Percentiles rank a stretch among this genome's conserved stretches.
phyloP scores from a whole-genome alignment of 108 stramenopile species.

The Parietichytrium sp. region DNA sequence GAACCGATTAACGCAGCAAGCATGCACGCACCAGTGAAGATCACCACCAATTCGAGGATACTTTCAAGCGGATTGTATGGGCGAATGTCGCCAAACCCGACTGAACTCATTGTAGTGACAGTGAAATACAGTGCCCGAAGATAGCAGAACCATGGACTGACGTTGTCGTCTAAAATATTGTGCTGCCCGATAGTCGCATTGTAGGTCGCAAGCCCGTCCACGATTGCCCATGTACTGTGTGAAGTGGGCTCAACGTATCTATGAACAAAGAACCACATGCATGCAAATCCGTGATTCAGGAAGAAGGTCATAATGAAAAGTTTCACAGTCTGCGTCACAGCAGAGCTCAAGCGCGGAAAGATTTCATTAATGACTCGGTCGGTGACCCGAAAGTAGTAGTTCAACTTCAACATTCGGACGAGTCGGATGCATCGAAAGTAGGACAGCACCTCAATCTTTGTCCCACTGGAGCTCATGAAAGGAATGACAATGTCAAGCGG shows the following conservation, averaged over 20 bases:
- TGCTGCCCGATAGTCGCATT: slow-evolving; percentile 48
- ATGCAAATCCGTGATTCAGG: slow-evolving; percentile 63
- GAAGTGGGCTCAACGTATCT: slow-evolving; percentile 54
- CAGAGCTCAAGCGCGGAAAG: slow-evolving; percentile 48
- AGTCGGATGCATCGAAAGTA: slow-evolving; percentile 47
- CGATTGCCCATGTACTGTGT: slow-evolving; percentile 62
- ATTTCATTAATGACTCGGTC: slow-evolving; percentile 46
- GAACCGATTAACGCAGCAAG: slow-evolving; percentile 10
- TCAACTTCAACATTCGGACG: slow-evolving; percentile 49
- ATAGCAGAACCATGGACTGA: slow-evolving; percentile 54
- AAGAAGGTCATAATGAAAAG: slow-evolving; percentile 52
- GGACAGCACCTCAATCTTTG: slow-evolving; percentile 33
- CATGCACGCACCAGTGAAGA: slow-evolving; percentile 49
- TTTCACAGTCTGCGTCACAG: slow-evolving; percentile 45
- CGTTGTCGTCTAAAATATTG: slow-evolving; percentile 57
- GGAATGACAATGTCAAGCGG: slow-evolving; percentile 44
- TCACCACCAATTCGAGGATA: slow-evolving; percentile 52
- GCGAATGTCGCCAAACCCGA: slow-evolving; percentile 64
- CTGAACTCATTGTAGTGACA: slow-evolving; percentile 58
- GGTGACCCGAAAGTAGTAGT: slow-evolving; percentile 43
- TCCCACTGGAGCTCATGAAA: background rate
- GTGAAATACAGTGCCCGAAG: slow-evolving; percentile 56
- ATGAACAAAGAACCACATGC: slow-evolving; percentile 68
- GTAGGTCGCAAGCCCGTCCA: slow-evolving; percentile 55
- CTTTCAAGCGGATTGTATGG: slow-evolving; percentile 61